Base-by-base conservation (phyloP, 73 alveolate genomes). In the Uronychia setigera region DNA sequence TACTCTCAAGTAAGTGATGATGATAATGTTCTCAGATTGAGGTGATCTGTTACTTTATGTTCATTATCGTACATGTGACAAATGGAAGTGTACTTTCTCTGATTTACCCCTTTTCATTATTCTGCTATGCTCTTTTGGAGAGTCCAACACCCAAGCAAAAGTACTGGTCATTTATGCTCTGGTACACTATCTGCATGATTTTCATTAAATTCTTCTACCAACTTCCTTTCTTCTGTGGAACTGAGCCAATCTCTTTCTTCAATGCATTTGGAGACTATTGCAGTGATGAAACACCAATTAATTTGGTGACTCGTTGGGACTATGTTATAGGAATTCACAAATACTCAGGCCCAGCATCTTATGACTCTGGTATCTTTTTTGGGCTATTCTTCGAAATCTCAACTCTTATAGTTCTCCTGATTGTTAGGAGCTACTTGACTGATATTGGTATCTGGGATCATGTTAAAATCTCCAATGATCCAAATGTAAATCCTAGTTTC, bases 371-470 rank as follows among this genome's bases (percentile, higher is more conserved):
- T 30, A 76, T 88, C 27, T 77, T 88, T 33, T 29, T 34, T 0
- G 91, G 93, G 26, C 84, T 92, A 0, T 74, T 87, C 59, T 80
- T 82, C 28, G 97, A 92, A 35, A 67, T 88, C 28, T 0, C 89
- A 25, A 78, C 88, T 5, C 79, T 92, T 31, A 34, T 92, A 0
- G 76, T 92, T 32, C 31, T 92, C 0, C 76, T 92, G 33, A 58
- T 88, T 11, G 33, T 79, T 58, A 78, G 92, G 75, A 84, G 67
- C 67, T 92, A 76, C 86, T 80, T 58, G 57, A 85, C 74, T 67
- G 82, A 32, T 77, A 92, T 80, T 29, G 97, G 97, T 26, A 80
- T 77, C n/a, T 92, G 97, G 97, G 90, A 89, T 59, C 80, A 89
- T 74, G 80, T 92, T 29, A 84, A 84, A 59, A 32, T 82, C 29